Conservation (phyloP, 164 flowering plant species). For the Aristolochia contorta region DNA sequence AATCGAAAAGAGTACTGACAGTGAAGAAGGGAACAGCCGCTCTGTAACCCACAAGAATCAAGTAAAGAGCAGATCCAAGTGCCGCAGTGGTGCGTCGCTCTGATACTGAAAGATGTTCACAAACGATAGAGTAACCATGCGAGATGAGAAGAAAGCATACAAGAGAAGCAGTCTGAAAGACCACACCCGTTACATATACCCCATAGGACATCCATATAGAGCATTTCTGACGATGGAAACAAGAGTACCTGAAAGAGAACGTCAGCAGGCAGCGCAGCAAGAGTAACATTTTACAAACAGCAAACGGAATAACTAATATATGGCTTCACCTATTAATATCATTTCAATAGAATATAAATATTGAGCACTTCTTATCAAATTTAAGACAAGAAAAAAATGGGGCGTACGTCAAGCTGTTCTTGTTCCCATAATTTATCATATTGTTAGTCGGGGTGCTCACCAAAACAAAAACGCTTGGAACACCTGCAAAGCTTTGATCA, state of each 20-base stretch:
- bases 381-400: too few relatives aligned
- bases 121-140: slow-evolving; percentile 84
- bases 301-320: not conserved
- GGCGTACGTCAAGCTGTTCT: too few relatives aligned
- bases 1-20: slow-evolving; percentile 15
- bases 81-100: slow-evolving; percentile 71
- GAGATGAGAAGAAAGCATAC: slow-evolving; percentile 78
- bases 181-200: slow-evolving; percentile 73
- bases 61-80: slow-evolving; percentile 70
- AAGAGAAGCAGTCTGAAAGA: slow-evolving; percentile 79
- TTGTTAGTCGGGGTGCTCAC: slow-evolving; percentile 25
- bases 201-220: slow-evolving; percentile 97
- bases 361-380: too few relatives aligned
- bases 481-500: slow-evolving; percentile 75
- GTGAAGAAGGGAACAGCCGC: slow-evolving; percentile 84
- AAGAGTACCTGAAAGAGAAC: slow-evolving; percentile 60
- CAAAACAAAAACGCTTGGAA: slow-evolving; percentile 69
- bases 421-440: not conserved
- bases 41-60: slow-evolving; percentile 77
- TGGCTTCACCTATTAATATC: not conserved
- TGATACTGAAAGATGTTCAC: slow-evolving; percentile 62
- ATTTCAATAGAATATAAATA: too few relatives aligned
- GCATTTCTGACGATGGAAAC: slow-evolving; percentile 63
- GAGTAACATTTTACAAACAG: not conserved
- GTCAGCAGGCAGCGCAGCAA: not conserved